phyloP scores from a whole-genome alignment of 2,329 filamentous ascomycete species.

The Colletotrichum eleusines region DNA sequence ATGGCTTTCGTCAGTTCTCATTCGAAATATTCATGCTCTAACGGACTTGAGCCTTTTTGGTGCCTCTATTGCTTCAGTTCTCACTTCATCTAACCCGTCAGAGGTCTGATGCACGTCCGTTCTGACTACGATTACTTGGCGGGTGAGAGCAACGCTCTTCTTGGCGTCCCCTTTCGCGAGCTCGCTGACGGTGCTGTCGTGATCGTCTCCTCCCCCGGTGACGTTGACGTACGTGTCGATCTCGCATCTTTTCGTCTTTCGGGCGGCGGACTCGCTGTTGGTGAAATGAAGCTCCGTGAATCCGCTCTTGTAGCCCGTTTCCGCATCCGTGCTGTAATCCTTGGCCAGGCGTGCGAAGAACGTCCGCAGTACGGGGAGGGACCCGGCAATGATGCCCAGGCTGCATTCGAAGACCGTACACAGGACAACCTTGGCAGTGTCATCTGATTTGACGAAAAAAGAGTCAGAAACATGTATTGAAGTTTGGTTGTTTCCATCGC shows the following conservation, averaged over 20 bases:
- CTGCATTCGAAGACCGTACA: slow-evolving; percentile 46
- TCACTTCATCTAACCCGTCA: neutral
- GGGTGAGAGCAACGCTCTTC: neutral
- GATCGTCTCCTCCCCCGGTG: neutral
- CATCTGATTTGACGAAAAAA: neutral
- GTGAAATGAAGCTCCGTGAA: neutral
- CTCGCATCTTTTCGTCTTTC: too few species aligned
- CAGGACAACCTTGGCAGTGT: slow-evolving; percentile 43
- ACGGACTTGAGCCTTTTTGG: neutral
- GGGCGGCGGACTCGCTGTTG: neutral
- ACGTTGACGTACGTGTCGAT: neutral
- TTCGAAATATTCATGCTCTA: too few species aligned
- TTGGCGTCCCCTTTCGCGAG: neutral
- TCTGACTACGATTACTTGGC: neutral
- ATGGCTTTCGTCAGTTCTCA: neutral
- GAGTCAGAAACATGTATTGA: neutral
- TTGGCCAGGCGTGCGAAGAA: slow-evolving; percentile 36
- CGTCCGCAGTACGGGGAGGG: slow-evolving; percentile 45
- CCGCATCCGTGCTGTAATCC: slow-evolving; percentile 2
- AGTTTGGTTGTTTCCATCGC: neutral
- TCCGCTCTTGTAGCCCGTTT: neutral
- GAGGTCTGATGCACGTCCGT: neutral
- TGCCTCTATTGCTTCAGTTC: neutral
- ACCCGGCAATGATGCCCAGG: slow-evolving; percentile 46
- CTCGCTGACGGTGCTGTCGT: neutral